Percentiles rank a stretch among this genome's conserved stretches.
Evolutionary conservation across 192 early-diverging fungal genomes (phyloP).

Genomic region (Mortierella antarctica): DNA sequence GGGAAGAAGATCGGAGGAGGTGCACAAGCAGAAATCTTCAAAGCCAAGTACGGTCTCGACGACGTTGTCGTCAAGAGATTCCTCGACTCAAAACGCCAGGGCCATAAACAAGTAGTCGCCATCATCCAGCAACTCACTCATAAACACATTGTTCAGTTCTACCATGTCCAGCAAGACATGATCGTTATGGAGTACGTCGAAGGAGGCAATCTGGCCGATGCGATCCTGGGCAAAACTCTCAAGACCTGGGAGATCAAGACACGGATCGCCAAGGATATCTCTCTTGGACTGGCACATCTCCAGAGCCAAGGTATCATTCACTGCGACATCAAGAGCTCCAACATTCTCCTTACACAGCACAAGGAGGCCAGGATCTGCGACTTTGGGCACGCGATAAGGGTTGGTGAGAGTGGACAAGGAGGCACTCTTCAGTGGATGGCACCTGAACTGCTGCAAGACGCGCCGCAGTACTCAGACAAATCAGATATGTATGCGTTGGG

Average conservation of each 20-base stretch:
- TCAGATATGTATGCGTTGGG: constrained; percentile 39
- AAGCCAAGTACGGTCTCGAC: constrained; percentile 4
- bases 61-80: constrained; percentile 7
- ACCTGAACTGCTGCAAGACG: constrained; percentile 5
- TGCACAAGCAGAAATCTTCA: constrained; percentile 2
- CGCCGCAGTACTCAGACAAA: constrained; percentile 9
- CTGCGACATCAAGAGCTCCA: constrained; percentile 35
- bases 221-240: not conserved
- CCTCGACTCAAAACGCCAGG: not conserved
- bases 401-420: constrained; percentile 1
- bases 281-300: constrained; percentile 25
- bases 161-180: not conserved
- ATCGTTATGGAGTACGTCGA: constrained; percentile 19
- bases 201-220: constrained; percentile 3
- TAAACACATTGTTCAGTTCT: constrained; percentile 18
- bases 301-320: constrained; percentile 29
- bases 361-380: constrained; percentile 20
- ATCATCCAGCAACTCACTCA: not conserved
- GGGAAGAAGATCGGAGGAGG: constrained; percentile 7
- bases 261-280: constrained; percentile 3
- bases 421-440: constrained; percentile 5
- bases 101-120: not conserved
- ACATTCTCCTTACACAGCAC: constrained; percentile 14
- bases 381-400: constrained; percentile 3
- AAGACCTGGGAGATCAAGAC: constrained; percentile 2